Percentiles rank a stretch among this genome's conserved stretches.
These are phyloP conservation scores for Globisporangium acanthophoron DNA, from an alignment of 352 stramenopile species.

Conservation along the genomic window DNA sequence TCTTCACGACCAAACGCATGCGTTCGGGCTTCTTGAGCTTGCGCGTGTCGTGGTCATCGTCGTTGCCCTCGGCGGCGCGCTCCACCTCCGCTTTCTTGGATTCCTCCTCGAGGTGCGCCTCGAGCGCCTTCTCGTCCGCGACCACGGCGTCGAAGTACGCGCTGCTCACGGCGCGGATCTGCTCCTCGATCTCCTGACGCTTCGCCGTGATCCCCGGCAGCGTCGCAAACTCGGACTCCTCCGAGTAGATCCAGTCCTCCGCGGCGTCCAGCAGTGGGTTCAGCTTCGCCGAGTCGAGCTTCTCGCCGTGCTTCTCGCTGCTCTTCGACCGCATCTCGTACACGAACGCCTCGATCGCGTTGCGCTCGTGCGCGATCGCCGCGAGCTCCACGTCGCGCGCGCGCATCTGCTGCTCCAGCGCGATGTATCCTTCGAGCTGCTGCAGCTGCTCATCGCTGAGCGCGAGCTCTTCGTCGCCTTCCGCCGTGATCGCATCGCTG, in stretches of 20 bases:
- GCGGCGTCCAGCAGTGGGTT: conserved; percentile 72
- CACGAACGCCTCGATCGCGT: conserved; percentile 88
- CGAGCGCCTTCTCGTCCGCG: conserved; percentile 52
- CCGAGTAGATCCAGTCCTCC: conserved; percentile 91
- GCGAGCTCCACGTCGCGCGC: conserved; percentile 59
- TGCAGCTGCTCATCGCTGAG: conserved; percentile 19
- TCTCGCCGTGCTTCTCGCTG: conserved; percentile 58
- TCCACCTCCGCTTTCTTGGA: conserved; percentile 66
- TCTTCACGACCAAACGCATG: conserved; percentile 92
- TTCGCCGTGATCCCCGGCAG: conserved; percentile 47
- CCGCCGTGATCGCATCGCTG: conserved; percentile 15
- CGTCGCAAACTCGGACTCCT: conserved; percentile 74
- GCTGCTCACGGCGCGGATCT: conserved; percentile 46
- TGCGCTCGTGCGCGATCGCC: conserved; percentile 76
- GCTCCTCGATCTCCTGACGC: conserved; percentile 44
- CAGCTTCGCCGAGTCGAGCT: conserved; percentile 56
- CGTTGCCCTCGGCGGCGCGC: conserved; percentile 53
- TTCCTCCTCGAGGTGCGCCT: conserved; percentile 76
- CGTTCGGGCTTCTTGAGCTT: conserved; percentile 92
- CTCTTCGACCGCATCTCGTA: conserved; percentile 88
- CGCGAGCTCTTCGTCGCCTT: conserved; percentile 6
- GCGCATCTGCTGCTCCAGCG: conserved; percentile 67
- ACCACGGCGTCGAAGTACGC: conserved; percentile 69
- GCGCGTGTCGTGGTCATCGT: conserved; percentile 90
- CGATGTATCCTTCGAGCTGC: conserved; percentile 31